A percentile compares a stretch with the other conserved stretches of the same genome.
Conservation (phyloP, 495 filamentous ascomycete species). For the Penicillium longicatenatum region DNA sequence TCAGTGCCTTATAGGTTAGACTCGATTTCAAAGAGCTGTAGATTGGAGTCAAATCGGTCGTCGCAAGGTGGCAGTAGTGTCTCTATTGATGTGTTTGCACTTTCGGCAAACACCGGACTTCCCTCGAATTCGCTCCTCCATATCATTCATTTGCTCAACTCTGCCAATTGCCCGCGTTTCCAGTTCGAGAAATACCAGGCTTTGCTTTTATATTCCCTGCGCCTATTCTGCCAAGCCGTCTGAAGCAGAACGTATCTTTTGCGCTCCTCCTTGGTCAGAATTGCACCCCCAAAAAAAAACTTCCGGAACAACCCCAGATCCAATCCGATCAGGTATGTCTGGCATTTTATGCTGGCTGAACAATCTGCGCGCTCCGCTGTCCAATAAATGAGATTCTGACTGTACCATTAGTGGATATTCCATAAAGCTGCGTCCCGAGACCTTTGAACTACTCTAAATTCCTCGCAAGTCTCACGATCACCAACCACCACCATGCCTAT, state of each 20-base stretch:
- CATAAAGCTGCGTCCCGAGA: background rate
- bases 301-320: slow-evolving; percentile 14
- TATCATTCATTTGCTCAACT: background rate
- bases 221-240: background rate
- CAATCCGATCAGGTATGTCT: slow-evolving; percentile 20
- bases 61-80: slow-evolving; percentile 21
- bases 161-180: slow-evolving; percentile 1
- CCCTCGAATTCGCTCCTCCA: slow-evolving; percentile 20
- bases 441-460: background rate
- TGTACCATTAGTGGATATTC: background rate
- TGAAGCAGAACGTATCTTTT: background rate
- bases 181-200: background rate
- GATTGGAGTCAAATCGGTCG: background rate
- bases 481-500: slow-evolving; percentile 71
- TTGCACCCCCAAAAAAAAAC: slow-evolving; percentile 22
- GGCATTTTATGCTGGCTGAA: background rate
- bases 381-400: background rate
- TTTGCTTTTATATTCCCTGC: background rate
- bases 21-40: background rate
- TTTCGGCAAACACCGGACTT: slow-evolving; percentile 33
- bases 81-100: slow-evolving; percentile 37
- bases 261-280: background rate
- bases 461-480: background rate
- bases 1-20: background rate
- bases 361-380: background rate